Percentiles rank a stretch among this genome's conserved stretches.
phyloP scores from a whole-genome alignment of 2,329 filamentous ascomycete species.

The Capronia americana region DNA sequence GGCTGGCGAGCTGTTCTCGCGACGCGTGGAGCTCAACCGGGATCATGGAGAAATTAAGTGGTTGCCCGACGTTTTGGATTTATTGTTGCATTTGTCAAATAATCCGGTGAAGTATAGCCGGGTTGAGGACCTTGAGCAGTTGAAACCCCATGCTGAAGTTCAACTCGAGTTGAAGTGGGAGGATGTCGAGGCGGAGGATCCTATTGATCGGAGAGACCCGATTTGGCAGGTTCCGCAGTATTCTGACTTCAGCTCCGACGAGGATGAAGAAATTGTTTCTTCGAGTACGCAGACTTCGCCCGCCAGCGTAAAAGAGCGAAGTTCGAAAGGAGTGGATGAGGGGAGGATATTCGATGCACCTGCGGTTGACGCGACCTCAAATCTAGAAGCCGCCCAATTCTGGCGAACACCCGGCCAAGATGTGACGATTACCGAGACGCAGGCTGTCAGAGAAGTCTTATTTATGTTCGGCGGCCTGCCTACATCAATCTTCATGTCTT shows the following conservation, averaged over 20 bases:
- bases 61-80: conserved; percentile 78
- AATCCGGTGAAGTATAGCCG: conserved; percentile 74
- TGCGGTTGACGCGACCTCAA: conserved; percentile 31
- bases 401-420: conserved; percentile 47
- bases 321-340: conserved; percentile 12
- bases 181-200: conserved; percentile 77
- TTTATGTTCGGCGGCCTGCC: conserved; percentile 84
- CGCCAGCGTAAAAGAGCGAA: conserved; percentile 19
- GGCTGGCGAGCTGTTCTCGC: conserved; percentile 69
- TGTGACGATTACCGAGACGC: conserved; percentile 67
- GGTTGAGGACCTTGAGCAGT: conserved; percentile 66
- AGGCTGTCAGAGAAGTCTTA: conserved; percentile 76
- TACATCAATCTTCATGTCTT: conserved; percentile 70
- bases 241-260: conserved; percentile 62
- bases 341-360: conserved; percentile 30
- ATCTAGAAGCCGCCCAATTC: conserved; percentile 55
- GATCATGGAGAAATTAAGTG: conserved; percentile 59
- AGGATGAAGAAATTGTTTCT: conserved; percentile 38
- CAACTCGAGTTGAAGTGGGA: conserved; percentile 72
- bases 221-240: conserved; percentile 77
- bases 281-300: conserved; percentile 28
- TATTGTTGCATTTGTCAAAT: conserved; percentile 82
- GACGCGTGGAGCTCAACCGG: conserved; percentile 66
- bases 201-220: conserved; percentile 69
- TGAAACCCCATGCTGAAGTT: conserved; percentile 56